Percentiles rank a stretch among this genome's conserved stretches.
Evolutionary conservation across 1,284 basidiomycete species (phyloP).

Genomic region (Leccinum colubrinum): DNA sequence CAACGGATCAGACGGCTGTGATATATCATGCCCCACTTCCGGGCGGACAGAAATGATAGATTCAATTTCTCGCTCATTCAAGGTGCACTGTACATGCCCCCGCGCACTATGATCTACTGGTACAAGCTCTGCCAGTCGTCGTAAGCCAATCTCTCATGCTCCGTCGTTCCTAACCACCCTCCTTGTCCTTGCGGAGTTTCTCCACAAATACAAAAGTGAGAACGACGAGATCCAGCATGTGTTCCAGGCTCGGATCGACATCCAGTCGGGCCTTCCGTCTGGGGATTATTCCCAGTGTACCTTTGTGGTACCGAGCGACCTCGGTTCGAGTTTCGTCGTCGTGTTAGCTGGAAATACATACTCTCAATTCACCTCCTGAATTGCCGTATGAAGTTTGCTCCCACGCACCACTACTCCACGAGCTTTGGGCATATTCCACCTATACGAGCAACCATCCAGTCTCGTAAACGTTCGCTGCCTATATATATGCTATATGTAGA

Average conservation of each 20-base stretch:
- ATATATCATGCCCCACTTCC: neutral
- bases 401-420: too few species aligned
- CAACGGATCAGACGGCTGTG: neutral
- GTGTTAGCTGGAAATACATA: constrained; percentile 36
- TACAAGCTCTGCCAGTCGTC: neutral
- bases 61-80: too few species aligned
- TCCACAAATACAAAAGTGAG: constrained; percentile 44
- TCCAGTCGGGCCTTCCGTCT: constrained; percentile 31
- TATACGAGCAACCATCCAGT: too few species aligned
- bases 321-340: constrained; percentile 17
- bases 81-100: neutral
- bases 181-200: constrained; percentile 34
- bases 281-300: constrained; percentile 18
- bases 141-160: too few species aligned
- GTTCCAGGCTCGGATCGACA: constrained; percentile 31
- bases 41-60: neutral
- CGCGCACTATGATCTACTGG: neutral
- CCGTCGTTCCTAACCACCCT: constrained; percentile 2
- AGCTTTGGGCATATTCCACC: neutral
- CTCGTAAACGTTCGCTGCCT: too few species aligned
- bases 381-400: too few species aligned
- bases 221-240: constrained; percentile 39
- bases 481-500: too few species aligned
- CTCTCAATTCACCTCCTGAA: too few species aligned
- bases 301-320: constrained; percentile 31